Evolutionary conservation across 345 rosid genomes (phyloP), one percentile per base, ranked within the genome.

Genomic region (Hibiscus mutabilis): DNA sequence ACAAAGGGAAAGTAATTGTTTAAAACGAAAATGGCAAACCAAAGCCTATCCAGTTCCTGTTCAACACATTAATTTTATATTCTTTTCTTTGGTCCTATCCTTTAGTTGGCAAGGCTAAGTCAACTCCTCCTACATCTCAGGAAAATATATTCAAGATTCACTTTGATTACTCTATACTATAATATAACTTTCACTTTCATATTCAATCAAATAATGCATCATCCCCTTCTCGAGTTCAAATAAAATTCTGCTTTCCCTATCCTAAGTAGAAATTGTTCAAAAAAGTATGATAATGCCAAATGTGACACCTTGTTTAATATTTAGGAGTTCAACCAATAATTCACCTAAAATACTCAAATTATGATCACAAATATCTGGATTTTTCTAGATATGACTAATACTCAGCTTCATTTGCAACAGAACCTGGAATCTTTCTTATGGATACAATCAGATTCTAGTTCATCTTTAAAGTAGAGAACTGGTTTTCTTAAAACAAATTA

Each of bases 401-500:
- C n/a, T n/a, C n/a, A n/a, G n/a, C 55, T 15, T 16, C 19, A 15
- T 13, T 47, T 11, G 6, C 53, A 47, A 47, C 53, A 47, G 6
- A 47, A 13, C 53, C 53, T 47, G 7, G 19, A 51, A 51, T 51
- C 19, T 16, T 51, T 51, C 55, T 47, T 16, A 51, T 51, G 55
- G 21, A 5, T 51, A 16, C 55, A 16, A 51, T 15, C 19, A 51
- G 8, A 51, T 51, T 51, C 55, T 51, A 16, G 5, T 51, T 51
- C 55, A 51, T 16, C 55, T 14, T 51, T 51, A 51, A 4, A 16
- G 18, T 44, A 44, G 4, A 44, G 4, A 44, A 44, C 49, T 2
- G 2, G 86, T 87, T 37, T 37, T 37, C 42, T 37, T 37, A 37
- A 37, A 37, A 37, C 42, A 37, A 6, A 35, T 35, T 35, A 35